These are phyloP conservation scores for Phytopythium aichiense DNA, from an alignment of 352 stramenopile species.

Conservation along the genomic window DNA sequence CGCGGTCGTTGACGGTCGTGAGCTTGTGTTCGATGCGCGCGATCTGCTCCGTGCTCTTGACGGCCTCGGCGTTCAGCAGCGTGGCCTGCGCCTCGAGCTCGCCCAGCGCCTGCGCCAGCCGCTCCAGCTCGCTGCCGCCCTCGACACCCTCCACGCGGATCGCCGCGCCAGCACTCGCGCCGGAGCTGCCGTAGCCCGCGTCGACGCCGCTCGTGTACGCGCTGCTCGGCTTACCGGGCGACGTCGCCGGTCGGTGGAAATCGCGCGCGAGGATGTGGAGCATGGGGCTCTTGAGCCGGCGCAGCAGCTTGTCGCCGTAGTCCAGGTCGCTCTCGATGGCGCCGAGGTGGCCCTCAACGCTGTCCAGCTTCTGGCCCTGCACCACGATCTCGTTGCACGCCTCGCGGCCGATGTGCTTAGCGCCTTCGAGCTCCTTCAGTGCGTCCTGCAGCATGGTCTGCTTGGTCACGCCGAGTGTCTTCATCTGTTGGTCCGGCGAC, in stretches of 20 bases:
- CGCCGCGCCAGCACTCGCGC: not conserved
- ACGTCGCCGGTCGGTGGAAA: slow-evolving; percentile 5
- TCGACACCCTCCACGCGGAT: slow-evolving; percentile 14
- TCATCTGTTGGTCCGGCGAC: slow-evolving; percentile 62
- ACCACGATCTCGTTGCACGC: slow-evolving; percentile 70
- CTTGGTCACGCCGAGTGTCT: slow-evolving; percentile 56
- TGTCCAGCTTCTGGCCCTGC: slow-evolving; percentile 73
- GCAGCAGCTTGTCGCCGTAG: slow-evolving; percentile 69
- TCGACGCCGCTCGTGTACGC: slow-evolving; percentile 5
- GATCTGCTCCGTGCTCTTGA: slow-evolving; percentile 69
- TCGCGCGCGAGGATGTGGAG: slow-evolving; percentile 67
- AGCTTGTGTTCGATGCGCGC: slow-evolving; percentile 66
- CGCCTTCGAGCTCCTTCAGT: slow-evolving; percentile 66
- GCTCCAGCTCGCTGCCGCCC: slow-evolving; percentile 53
- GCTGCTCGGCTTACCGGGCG: slow-evolving; percentile 15
- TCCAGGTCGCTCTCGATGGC: slow-evolving; percentile 61
- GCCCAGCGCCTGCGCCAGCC: slow-evolving; percentile 46
- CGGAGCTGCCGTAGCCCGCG: not conserved
- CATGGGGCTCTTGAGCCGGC: slow-evolving; percentile 61
- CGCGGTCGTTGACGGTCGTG: slow-evolving; percentile 54
- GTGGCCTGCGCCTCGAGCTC: slow-evolving; percentile 73
- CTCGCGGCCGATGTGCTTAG: slow-evolving; percentile 61
- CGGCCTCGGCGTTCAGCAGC: slow-evolving; percentile 59
- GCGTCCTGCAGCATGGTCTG: slow-evolving; percentile 66
- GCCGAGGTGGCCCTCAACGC: slow-evolving; percentile 57